phyloP scores from a whole-genome alignment of 2,329 filamentous ascomycete species.

The Escovopsis weberi region DNA sequence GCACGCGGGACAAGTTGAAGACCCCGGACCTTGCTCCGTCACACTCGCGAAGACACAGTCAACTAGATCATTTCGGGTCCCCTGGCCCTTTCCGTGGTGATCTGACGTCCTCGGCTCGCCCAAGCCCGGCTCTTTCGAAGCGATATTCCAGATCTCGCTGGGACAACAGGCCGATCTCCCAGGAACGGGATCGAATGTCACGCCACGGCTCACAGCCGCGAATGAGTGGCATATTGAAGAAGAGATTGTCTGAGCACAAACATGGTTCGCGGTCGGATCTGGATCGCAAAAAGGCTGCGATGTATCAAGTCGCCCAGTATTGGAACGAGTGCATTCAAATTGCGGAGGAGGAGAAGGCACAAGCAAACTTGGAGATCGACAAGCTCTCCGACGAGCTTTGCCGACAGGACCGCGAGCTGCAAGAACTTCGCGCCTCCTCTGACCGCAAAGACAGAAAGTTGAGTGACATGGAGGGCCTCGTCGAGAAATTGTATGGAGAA shows the following conservation, averaged over 20 bases:
- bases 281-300: conserved; percentile 15
- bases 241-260: conserved; percentile 10
- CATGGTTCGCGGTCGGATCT: conserved; percentile 6
- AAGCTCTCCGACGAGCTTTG: conserved; percentile 12
- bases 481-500: conserved; percentile 14
- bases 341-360: conserved; percentile 14
- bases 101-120: conserved; percentile 14
- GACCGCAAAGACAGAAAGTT: conserved; percentile 13
- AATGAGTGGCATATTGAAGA: conserved; percentile 20
- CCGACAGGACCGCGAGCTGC: conserved; percentile 9
- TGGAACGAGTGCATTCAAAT: conserved; percentile 22
- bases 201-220: conserved; percentile 13
- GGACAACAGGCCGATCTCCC: not conserved
- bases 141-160: not conserved
- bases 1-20: not conserved
- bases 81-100: conserved; percentile 17
- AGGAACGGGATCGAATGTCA: not conserved
- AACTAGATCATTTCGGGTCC: conserved; percentile 3
- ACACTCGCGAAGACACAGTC: not conserved
- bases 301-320: conserved; percentile 17
- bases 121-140: conserved; percentile 7
- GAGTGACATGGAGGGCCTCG: conserved; percentile 9
- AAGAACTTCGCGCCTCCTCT: conserved; percentile 4
- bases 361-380: conserved; percentile 14
- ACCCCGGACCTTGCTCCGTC: not conserved